Evolutionary conservation across 768 basidiomycete species (phyloP), one percentile per base, ranked within the genome.

Genomic region (Coprinopsis strossmayeri): DNA sequence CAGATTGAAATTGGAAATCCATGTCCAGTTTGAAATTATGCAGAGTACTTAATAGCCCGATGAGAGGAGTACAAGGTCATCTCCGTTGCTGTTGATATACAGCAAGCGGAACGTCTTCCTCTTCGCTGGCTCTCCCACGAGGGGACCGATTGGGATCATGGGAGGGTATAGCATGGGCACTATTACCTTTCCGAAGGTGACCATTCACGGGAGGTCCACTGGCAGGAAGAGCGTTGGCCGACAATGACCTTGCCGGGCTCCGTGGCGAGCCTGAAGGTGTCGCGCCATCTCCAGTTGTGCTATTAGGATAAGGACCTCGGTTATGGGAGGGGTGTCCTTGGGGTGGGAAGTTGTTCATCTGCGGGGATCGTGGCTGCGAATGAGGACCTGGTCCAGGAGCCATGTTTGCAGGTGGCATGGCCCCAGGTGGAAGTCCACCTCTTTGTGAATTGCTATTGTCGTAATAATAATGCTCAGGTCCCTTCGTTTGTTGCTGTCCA

Each of bases 21-120:
- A 25, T 9, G 45, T 5, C 26, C 25, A 40, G 21, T 12, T 42
- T 24, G 27, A 38, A 50, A 55, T 28, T 23, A 55, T 34, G 1
- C 17, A 61, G 18, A 39, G 28, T 17, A 23, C 35, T 39, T 37
- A 51, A n/a, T n/a, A n/a, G n/a, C n/a, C n/a, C n/a, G n/a, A n/a
- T n/a, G n/a, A n/a, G n/a, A n/a, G n/a, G n/a, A n/a, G n/a, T n/a
- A n/a, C n/a, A 41, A 45, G 44, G 61, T 72, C 65, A 79, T 60
- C 73, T 72, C 59, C 81, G 72, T 56, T 78, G 86, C 59, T 84
- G 85, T 63, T 89, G 86, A 73, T 81, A 89, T 48, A 87, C 64
- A 17, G 89, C 87, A 41, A 91, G 69, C 17, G 88, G 88, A 32
- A 88, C 68, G 59, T 91, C 88, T 60, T 91, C 88, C 58, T 90